Conservation (phyloP, 148 eudicot genomes). For the Chenopodium quinoa region DNA sequence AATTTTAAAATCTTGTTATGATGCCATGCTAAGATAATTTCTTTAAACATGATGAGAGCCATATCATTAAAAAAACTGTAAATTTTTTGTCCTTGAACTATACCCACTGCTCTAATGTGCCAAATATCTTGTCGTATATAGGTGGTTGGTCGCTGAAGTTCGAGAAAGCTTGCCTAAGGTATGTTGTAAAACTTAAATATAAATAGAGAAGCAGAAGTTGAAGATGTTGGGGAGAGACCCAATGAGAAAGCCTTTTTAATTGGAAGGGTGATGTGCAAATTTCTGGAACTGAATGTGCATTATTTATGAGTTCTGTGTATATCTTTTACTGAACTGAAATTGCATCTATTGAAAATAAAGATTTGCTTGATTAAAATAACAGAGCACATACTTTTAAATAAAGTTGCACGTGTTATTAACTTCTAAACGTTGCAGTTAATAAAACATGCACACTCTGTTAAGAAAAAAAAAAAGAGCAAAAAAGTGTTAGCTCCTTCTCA, state of each 20-base stretch:
- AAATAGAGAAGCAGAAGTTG: not conserved
- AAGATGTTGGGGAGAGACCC: not conserved
- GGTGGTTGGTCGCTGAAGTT: constrained; percentile 98
- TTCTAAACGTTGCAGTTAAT: too few relatives aligned
- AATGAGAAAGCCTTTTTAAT: not conserved
- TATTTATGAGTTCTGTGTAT: not conserved
- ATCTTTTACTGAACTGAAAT: not conserved
- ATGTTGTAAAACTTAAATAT: constrained; percentile 18
- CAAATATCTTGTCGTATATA: constrained; percentile 23
- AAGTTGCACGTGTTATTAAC: too few relatives aligned
- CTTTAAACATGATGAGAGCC: not conserved
- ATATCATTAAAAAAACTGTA: not conserved
- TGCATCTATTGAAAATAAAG: not conserved
- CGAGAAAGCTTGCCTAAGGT: constrained; percentile 90
- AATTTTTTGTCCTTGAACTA: not conserved
- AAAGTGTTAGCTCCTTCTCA: not conserved
- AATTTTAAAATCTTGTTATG: not conserved
- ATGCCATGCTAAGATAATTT: not conserved
- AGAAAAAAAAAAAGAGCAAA: too few relatives aligned
- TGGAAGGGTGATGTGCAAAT: not conserved
- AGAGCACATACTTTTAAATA: not conserved
- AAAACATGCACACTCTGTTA: not conserved
- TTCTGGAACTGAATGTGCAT: not conserved
- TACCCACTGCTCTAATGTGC: constrained; percentile 15
- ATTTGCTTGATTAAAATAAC: too few relatives aligned